phyloP scores from a whole-genome alignment of 257 asterid species.

The Coffea eugenioides region DNA sequence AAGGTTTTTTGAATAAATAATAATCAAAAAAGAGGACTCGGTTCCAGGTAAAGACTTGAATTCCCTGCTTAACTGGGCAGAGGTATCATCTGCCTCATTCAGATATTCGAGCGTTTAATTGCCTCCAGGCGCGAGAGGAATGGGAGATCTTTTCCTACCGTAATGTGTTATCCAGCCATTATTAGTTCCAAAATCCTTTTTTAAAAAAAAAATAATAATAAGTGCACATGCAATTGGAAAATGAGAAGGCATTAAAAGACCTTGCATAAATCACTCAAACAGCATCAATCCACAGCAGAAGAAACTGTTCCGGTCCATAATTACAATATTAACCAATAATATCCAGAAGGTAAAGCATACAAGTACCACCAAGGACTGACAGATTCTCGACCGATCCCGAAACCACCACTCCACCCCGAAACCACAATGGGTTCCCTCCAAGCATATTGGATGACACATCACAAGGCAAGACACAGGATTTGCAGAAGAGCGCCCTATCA shows the following conservation, averaged over 20 bases:
- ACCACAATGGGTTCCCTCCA: background rate
- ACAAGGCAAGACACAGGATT: background rate
- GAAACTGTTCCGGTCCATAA: background rate
- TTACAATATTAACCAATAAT: constrained; percentile 19
- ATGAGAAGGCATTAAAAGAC: background rate
- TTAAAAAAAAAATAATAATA: too few species aligned
- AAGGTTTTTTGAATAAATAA: too few species aligned
- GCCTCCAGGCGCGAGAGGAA: background rate
- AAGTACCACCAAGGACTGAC: background rate
- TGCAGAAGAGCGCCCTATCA: background rate
- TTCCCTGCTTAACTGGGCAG: background rate
- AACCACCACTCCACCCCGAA: background rate
- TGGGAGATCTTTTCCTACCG: background rate
- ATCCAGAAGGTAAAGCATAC: constrained; percentile 4
- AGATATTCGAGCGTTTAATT: background rate
- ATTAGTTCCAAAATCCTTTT: background rate
- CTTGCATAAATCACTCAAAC: background rate
- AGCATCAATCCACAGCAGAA: constrained; percentile 8
- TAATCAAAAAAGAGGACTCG: too few species aligned
- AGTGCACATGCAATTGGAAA: background rate
- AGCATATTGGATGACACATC: background rate
- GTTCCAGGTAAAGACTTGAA: too few species aligned
- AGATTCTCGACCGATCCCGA: background rate
- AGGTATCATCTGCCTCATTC: background rate
- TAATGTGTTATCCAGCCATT: background rate